phyloP scores from a whole-genome alignment of 805 yeast species.

The Teunomyces panamensis region DNA sequence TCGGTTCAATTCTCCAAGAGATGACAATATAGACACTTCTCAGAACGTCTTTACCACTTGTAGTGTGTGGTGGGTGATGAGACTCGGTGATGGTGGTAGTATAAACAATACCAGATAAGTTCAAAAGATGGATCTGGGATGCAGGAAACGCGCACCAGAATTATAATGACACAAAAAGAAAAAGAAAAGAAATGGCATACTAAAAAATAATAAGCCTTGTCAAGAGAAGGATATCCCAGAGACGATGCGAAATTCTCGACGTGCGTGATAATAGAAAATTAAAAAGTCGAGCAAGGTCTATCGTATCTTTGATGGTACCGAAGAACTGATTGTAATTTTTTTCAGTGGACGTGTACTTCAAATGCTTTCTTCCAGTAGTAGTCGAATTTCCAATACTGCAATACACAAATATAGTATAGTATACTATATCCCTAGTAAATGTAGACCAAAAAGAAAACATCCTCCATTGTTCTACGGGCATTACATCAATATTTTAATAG shows the following conservation, averaged over 20 bases:
- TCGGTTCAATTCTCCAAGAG: background rate
- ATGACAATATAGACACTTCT: background rate
- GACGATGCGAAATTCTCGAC: background rate
- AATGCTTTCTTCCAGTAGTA: no score
- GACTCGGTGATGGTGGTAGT: background rate
- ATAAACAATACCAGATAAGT: conserved; percentile 1
- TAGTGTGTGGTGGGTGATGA: background rate
- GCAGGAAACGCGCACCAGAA: background rate
- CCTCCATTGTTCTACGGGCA: background rate
- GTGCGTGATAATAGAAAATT: no score
- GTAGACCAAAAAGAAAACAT: no score
- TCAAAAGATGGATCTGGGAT: background rate
- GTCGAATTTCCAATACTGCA: no score
- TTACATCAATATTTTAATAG: background rate
- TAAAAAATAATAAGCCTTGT: background rate
- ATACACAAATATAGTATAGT: no score
- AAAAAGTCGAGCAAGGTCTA: no score
- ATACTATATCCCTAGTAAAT: no score
- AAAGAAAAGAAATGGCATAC: background rate
- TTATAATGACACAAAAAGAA: background rate
- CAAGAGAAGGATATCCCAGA: background rate
- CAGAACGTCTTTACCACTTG: background rate
- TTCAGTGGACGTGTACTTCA: no score
- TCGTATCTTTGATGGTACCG: no score
- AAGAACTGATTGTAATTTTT: no score